phyloP scores from a whole-genome alignment of 331 rosid genomes.

The Malus hybrid region DNA sequence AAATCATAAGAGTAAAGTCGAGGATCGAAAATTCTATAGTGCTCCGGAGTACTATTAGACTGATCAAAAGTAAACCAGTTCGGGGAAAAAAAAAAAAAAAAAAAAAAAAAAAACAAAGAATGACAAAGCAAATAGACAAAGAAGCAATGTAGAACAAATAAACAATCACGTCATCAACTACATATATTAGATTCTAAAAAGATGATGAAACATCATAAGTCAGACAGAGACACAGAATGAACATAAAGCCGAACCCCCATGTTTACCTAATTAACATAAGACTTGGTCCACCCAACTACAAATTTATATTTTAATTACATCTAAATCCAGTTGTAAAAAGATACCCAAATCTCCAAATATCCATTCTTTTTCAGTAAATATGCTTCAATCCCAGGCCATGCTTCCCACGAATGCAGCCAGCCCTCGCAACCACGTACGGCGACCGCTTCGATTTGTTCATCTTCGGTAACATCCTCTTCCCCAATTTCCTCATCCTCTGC shows the following conservation, averaged over 20 bases:
- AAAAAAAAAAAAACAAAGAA: no score
- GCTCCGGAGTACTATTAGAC: no score
- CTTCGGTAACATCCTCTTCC: conserved; percentile 66
- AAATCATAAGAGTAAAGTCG: no score
- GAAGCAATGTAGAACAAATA: background rate
- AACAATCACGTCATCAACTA: background rate
- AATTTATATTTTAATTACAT: background rate
- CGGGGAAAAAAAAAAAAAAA: no score
- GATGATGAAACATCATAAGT: background rate
- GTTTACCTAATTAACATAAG: background rate
- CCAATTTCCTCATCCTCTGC: conserved; percentile 83
- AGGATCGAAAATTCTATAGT: no score
- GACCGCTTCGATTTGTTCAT: conserved; percentile 54
- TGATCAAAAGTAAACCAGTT: no score
- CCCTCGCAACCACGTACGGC: conserved; percentile 42
- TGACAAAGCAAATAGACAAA: background rate
- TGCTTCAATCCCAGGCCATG: conserved; percentile 82
- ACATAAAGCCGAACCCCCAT: background rate
- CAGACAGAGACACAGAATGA: background rate
- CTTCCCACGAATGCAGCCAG: conserved; percentile 87
- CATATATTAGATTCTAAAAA: background rate
- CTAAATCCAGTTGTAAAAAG: background rate
- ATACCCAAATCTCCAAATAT: background rate
- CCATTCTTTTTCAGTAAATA: background rate
- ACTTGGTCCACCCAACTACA: background rate